Conservation (phyloP, 148 eudicot species). For the Vaccinium darrowii region DNA sequence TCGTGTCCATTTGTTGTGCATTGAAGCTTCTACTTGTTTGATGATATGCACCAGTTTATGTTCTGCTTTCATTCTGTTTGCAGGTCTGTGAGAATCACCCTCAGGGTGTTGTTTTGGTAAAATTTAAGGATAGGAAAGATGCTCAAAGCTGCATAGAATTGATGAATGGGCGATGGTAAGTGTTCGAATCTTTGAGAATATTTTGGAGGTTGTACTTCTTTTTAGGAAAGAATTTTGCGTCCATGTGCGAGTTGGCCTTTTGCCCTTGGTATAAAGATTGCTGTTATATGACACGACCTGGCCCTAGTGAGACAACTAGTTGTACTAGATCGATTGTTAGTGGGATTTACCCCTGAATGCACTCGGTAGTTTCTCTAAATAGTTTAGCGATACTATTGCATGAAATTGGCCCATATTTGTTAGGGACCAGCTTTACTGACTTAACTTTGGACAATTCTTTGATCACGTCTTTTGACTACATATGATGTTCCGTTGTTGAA, state of each 20-base stretch:
- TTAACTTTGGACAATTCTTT: not conserved
- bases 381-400: not conserved
- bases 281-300: not conserved
- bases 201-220: not conserved
- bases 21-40: not conserved
- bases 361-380: not conserved
- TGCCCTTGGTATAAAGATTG: not conserved
- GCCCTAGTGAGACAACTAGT: not conserved
- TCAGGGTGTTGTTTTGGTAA: constrained; percentile 92
- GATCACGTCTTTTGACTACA: not conserved
- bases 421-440: not conserved
- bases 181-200: constrained; percentile 7
- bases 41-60: not conserved
- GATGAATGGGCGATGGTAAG: constrained; percentile 96
- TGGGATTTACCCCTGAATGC: not conserved
- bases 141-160: constrained; percentile 78
- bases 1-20: not conserved
- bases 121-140: constrained; percentile 77
- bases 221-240: not conserved
- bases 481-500: not conserved
- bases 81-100: constrained; percentile 97
- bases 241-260: not conserved
- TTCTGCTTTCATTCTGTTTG: constrained; percentile 19
- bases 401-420: not conserved
- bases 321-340: not conserved